phyloP scores from a whole-genome alignment of 352 stramenopile species.

The Phytopythium boreale region DNA sequence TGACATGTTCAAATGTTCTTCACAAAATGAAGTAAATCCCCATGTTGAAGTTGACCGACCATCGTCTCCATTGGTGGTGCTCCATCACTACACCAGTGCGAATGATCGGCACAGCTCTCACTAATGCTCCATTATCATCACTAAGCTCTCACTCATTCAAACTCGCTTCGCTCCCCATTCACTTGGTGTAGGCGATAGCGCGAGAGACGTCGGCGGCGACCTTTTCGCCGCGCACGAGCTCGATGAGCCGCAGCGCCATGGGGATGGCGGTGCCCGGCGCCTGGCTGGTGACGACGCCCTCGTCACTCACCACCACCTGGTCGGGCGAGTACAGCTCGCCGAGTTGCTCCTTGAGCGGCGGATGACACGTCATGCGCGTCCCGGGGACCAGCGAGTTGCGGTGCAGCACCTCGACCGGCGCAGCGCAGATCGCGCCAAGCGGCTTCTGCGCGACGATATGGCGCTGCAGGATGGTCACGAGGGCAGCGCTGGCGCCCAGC shows the following conservation, averaged over 20 bases:
- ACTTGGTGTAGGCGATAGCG: constrained; percentile 23
- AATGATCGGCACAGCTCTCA: too few relatives aligned
- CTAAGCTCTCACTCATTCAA: background rate
- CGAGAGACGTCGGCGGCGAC: constrained; percentile 24
- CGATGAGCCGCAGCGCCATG: constrained; percentile 53
- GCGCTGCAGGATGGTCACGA: constrained; percentile 44
- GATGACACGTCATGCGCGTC: constrained; percentile 35
- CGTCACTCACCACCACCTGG: constrained; percentile 48
- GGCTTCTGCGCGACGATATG: constrained; percentile 50
- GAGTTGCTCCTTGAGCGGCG: constrained; percentile 27
- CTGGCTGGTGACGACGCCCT: constrained; percentile 61
- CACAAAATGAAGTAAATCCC: too few relatives aligned
- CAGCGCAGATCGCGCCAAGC: constrained; percentile 54
- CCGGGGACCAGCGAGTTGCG: constrained; percentile 49
- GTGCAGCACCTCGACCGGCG: constrained; percentile 48
- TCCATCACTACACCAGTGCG: too few relatives aligned
- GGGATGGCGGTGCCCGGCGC: constrained; percentile 52
- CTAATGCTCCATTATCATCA: too few relatives aligned
- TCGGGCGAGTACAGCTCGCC: constrained; percentile 51
- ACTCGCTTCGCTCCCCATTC: too few relatives aligned
- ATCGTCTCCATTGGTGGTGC: too few relatives aligned
- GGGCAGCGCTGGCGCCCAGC: constrained; percentile 34
- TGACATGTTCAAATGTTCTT: background rate
- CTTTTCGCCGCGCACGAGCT: constrained; percentile 53
- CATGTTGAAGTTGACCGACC: too few relatives aligned